Evolutionary conservation across 768 basidiomycete species (phyloP), one percentile per base, ranked within the genome.

Genomic region (Tricholoma sp.): DNA sequence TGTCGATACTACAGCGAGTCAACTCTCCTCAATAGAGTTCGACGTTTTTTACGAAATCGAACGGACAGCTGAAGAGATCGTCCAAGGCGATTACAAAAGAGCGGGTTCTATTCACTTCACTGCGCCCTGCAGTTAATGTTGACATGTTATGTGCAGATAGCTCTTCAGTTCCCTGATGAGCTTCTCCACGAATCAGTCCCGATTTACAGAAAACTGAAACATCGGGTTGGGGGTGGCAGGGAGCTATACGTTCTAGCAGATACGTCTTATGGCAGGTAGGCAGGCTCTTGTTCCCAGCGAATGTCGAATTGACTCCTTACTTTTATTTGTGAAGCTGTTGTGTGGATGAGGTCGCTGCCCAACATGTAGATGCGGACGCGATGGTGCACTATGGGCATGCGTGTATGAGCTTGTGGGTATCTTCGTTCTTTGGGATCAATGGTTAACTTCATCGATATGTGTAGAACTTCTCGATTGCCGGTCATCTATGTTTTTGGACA

Each of bases 371-470:
- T 60, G 93, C 94, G 0, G 91, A 98, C 66, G 83, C 86, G 7
- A 79, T 97, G 59, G 86, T 99, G 2, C 96, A 99, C 65, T 98
- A 97, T 65, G 96, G 96, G 1, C 91, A 97, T 74, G 94, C 96
- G 0, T 99, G 97, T 69, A 82, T 98, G 76, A 93, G 89, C 68
- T 83, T 86, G 94, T 96, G 62, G 60, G 92, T 77, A 33, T 24
- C 39, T 6, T 31, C 29, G 28, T 18, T 33, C 11, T 55, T 15
- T 45, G 32, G 6, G 12, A 6, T 18, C 28, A 29, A 42, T 44
- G 61, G n/a, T 47, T 41, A 17, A 41, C 45, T 47, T 13, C 34
- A 10, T 55, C 48, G 31, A 56, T 44, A 49, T 34, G 15, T 37
- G 11, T 56, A 97, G 95, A 61, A 89, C 91, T 10, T 91, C 89